Evolutionary conservation across 2,329 filamentous ascomycete species (phyloP).

Genomic region (Alternaria solani): DNA sequence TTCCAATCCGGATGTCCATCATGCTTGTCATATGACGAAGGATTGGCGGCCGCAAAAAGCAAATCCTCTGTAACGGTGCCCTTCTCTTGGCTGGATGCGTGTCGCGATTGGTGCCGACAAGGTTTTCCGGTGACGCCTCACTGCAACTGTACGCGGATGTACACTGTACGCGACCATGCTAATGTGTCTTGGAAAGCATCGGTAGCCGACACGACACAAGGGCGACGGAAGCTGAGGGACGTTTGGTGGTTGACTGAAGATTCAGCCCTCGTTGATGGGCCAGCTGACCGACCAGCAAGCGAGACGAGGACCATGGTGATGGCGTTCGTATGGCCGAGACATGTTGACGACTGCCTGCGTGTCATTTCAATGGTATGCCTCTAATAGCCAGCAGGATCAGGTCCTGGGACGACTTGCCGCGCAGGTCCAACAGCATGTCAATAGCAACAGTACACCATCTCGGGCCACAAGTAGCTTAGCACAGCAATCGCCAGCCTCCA

Average conservation of each 20-base stretch:
- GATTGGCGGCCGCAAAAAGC: constrained; percentile 34
- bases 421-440: constrained; percentile 17
- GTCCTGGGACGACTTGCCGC: constrained; percentile 15
- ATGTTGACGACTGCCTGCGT: constrained; percentile 22
- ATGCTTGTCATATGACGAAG: constrained; percentile 31
- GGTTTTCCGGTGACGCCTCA: constrained; percentile 33
- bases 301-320: constrained; percentile 15
- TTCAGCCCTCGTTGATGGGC: constrained; percentile 21
- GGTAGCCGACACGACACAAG: constrained; percentile 23
- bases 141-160: constrained; percentile 14
- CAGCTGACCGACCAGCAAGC: constrained; percentile 28
- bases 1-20: constrained; percentile 21
- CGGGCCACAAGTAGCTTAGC: constrained; percentile 12
- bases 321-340: constrained; percentile 27
- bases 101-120: constrained; percentile 9
- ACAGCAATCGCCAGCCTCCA: constrained; percentile 16
- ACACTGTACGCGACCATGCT: constrained; percentile 13
- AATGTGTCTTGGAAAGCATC: constrained; percentile 13
- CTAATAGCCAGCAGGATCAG: constrained; percentile 12
- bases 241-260: constrained; percentile 22
- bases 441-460: constrained; percentile 19
- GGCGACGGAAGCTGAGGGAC: constrained; percentile 21
- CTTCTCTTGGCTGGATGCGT: constrained; percentile 7
- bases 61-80: constrained; percentile 27
- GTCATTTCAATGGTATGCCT: constrained; percentile 23